Evolutionary conservation across 2,329 filamentous ascomycete genomes (phyloP).

Genomic region (Alternaria infectoria): DNA sequence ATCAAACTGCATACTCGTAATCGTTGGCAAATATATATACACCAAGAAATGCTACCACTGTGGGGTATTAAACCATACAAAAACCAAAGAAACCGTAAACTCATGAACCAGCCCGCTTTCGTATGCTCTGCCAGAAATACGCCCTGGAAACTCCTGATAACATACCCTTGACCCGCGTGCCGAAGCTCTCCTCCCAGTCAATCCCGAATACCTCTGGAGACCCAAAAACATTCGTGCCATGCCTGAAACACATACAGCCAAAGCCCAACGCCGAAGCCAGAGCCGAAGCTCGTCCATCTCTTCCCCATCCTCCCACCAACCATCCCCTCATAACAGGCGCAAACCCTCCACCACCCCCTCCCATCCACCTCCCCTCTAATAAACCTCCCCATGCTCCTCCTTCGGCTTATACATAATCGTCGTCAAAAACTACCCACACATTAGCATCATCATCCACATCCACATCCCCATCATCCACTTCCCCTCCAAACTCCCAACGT

Average conservation of each 20-base stretch:
- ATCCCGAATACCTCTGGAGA: too few relatives aligned
- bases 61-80: background rate
- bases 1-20: too few relatives aligned
- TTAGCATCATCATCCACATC: slow-evolving; percentile 18
- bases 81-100: background rate
- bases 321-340: background rate
- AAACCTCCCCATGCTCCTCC: slow-evolving; percentile 41
- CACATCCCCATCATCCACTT: slow-evolving; percentile 14
- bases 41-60: background rate
- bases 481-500: background rate
- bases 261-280: background rate
- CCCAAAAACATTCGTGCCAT: too few relatives aligned
- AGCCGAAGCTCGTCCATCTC: background rate
- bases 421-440: slow-evolving; percentile 77
- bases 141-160: background rate
- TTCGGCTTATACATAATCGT: slow-evolving; percentile 98
- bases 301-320: background rate
- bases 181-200: too few relatives aligned
- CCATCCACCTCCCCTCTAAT: background rate
- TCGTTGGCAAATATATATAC: background rate
- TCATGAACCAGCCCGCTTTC: background rate
- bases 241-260: background rate
- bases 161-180: background rate
- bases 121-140: background rate
- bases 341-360: background rate